Evolutionary conservation across 306 rosid species (phyloP), one percentile per base, ranked within the genome.

Genomic region (Pyrus bretschneideri): DNA sequence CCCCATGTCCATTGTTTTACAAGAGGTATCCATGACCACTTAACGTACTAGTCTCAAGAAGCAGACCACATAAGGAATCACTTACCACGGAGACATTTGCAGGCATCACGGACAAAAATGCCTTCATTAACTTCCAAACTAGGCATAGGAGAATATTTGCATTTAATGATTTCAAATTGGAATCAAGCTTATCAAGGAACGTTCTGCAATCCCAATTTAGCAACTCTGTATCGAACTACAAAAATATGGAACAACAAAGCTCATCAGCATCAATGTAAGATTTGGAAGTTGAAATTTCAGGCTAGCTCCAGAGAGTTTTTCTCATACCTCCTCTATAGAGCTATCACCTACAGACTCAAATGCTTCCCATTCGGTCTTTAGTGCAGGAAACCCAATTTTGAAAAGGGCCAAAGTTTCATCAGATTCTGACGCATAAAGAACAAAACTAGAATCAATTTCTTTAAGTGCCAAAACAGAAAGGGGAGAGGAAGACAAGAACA

Each of bases 361-460:
- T 12, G 85, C 81, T 76, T 87, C 90, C 96, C 95, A 92, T 79
- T 95, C 97, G 55, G 83, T 72, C 88, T 89, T 95, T 77, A 95
- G 73, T 66, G 88, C 19, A 63, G 93, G 92, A 77, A 76, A 89
- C 70, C 71, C 30, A 75, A 61, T 74, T 82, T 89, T 88, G 81
- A 92, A 88, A 55, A 89, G 46, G 11, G 82, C 76, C 70, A 81
- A 73, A 78, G 81, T 73, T 69, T 75, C 84, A 66, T 78, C 83
- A 81, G 86, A 81, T 80, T 74, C 81, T 80, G 86, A 62, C 46
- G 78, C 17, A 79, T 45, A 22, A 69, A 72, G 17, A 72, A 69
- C 10, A 68, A 21, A 69, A 66, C 27, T 58, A 78, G 67, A 42
- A 80, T 72, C 42, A 49, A 78, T 33, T 21, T 60, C 66, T 30